These are phyloP conservation scores for Raffaelea albimanens DNA, from an alignment of 2,329 filamentous ascomycete genomes.

Conservation along the genomic window DNA sequence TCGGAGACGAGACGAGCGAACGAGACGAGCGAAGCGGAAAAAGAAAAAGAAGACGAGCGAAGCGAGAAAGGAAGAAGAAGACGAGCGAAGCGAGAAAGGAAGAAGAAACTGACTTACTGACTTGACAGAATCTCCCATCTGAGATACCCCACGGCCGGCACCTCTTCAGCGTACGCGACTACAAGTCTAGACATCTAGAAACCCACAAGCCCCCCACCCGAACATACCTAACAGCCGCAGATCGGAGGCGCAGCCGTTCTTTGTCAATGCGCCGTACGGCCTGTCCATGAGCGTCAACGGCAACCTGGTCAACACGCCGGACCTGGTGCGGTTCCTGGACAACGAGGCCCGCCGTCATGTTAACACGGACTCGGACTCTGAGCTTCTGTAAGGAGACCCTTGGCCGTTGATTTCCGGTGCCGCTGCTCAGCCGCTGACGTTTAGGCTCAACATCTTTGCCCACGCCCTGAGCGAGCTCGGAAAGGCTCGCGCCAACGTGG, in stretches of 20 bases:
- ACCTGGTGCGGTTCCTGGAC: conserved; percentile 64
- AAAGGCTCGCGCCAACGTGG: conserved; percentile 73
- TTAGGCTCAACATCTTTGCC: conserved; percentile 81
- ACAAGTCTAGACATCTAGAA: neutral
- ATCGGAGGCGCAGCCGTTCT: conserved; percentile 86
- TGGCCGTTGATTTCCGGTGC: too few species aligned
- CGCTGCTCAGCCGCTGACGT: neutral
- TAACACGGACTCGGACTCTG: conserved; percentile 84
- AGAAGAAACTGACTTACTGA: neutral
- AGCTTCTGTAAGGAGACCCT: conserved; percentile 46
- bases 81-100: neutral
- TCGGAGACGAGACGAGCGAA: too few species aligned
- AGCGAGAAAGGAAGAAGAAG: neutral
- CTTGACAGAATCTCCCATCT: conserved; percentile 59
- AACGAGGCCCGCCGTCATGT: conserved; percentile 74
- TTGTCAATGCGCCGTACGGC: conserved; percentile 79
- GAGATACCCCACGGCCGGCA: conserved; percentile 83
- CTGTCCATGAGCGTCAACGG: conserved; percentile 79
- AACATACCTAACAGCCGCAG: conserved; percentile 29
- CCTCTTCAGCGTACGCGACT: conserved; percentile 37
- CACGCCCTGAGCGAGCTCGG: conserved; percentile 74
- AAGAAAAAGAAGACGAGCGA: neutral
- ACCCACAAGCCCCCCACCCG: neutral
- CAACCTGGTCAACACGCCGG: conserved; percentile 70
- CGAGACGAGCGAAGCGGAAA: neutral